phyloP scores from a whole-genome alignment of 2,329 filamentous ascomycete species.

The Pseudomassariella vexata region DNA sequence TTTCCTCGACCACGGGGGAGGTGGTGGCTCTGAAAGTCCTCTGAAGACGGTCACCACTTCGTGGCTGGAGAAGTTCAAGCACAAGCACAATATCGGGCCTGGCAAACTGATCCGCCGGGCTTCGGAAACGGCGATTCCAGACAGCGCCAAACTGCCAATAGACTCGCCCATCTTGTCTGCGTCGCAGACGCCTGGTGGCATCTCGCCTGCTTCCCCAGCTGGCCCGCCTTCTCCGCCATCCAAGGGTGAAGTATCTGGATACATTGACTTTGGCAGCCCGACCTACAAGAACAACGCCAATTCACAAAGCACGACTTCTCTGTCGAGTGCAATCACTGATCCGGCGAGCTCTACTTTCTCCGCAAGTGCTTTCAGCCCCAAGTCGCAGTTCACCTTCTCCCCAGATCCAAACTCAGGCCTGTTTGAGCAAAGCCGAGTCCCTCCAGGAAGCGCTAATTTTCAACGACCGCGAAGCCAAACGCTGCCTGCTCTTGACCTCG shows the following conservation, averaged over 20 bases:
- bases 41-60: constrained; percentile 64
- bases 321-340: constrained; percentile 63
- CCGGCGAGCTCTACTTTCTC: constrained; percentile 62
- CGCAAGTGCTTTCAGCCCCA: constrained; percentile 65
- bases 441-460: constrained; percentile 43
- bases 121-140: constrained; percentile 66
- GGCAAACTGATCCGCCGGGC: constrained; percentile 49
- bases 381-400: constrained; percentile 68
- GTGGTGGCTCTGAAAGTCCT: constrained; percentile 62
- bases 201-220: constrained; percentile 69
- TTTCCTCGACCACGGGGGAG: constrained; percentile 71
- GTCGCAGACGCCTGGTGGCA: constrained; percentile 56
- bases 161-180: constrained; percentile 49
- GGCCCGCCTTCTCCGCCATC: constrained; percentile 63
- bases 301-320: constrained; percentile 61
- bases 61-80: constrained; percentile 95
- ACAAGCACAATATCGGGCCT: constrained; percentile 63
- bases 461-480: constrained; percentile 83
- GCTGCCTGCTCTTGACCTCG: constrained; percentile 67
- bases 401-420: constrained; percentile 65
- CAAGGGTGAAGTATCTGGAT: constrained; percentile 52
- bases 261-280: constrained; percentile 51
- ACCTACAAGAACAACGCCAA: constrained; percentile 56
- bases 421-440: constrained; percentile 45
- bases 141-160: constrained; percentile 52